phyloP scores from a whole-genome alignment of 371 early-diverging fungal genomes.

The Sporodiniella umbellata region DNA sequence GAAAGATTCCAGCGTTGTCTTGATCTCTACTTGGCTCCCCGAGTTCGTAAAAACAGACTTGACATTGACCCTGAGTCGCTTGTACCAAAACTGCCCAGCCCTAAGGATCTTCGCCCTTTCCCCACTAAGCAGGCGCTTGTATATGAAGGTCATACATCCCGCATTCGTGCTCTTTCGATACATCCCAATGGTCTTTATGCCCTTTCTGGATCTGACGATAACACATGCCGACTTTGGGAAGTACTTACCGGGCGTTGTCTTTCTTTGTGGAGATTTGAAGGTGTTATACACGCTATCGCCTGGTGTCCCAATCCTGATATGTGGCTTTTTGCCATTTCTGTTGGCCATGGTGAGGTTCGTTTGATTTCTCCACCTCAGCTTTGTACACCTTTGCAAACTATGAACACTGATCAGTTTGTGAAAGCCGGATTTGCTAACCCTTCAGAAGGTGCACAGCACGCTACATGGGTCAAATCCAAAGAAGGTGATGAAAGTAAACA shows the following conservation, averaged over 20 bases:
- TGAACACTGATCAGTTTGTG: constrained; percentile 49
- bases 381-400: constrained; percentile 45
- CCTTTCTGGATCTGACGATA: constrained; percentile 87
- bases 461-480: constrained; percentile 63
- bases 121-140: constrained; percentile 78
- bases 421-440: constrained; percentile 46
- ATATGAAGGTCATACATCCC: constrained; percentile 78
- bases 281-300: constrained; percentile 66
- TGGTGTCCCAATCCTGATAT: constrained; percentile 89
- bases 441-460: constrained; percentile 28
- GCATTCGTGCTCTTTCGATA: constrained; percentile 80
- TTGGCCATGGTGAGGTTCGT: constrained; percentile 51
- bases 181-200: constrained; percentile 91
- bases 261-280: constrained; percentile 68
- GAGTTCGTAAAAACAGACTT: constrained; percentile 82
- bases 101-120: constrained; percentile 94
- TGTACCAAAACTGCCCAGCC: constrained; percentile 94
- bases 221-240: constrained; percentile 90
- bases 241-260: constrained; percentile 86
- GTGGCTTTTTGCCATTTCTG: constrained; percentile 76
- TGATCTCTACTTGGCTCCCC: constrained; percentile 95
- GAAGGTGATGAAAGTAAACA: constrained; percentile 47
- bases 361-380: constrained; percentile 54
- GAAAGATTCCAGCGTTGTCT: constrained; percentile 95
- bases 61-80: constrained; percentile 91